Evolutionary conservation across 441 rosid genomes (phyloP).

Genomic region (Corymbia citriodora): DNA sequence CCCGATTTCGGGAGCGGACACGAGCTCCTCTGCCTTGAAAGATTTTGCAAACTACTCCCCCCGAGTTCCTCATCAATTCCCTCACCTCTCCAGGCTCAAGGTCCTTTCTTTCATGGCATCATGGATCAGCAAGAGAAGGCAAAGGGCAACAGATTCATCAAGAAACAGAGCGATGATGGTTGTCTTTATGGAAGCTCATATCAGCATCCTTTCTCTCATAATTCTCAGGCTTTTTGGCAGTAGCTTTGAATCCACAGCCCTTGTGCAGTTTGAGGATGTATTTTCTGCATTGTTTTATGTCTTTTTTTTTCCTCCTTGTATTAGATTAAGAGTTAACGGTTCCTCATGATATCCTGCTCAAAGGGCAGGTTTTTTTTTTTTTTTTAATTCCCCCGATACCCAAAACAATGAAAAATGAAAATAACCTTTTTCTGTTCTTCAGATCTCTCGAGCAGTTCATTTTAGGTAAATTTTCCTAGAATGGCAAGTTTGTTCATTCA

Average conservation of each 20-base stretch:
- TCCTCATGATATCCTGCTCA: background rate
- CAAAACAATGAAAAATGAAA: background rate
- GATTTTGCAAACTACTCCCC: constrained; percentile 18
- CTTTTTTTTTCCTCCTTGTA: background rate
- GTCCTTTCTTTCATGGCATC: background rate
- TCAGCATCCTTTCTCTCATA: background rate
- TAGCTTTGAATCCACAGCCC: background rate
- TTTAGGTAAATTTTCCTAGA: background rate
- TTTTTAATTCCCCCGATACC: background rate
- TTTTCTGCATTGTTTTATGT: background rate
- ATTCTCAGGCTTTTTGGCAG: background rate
- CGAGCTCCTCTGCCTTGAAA: constrained; percentile 6
- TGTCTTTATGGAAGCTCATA: background rate
- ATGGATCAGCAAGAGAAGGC: background rate
- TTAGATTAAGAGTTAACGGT: background rate
- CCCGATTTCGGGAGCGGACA: constrained; percentile 11
- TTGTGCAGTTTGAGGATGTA: background rate
- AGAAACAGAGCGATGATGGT: constrained; percentile 4
- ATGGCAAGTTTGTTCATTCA: background rate
- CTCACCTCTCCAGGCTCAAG: background rate
- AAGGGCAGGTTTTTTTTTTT: background rate
- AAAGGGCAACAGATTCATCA: background rate
- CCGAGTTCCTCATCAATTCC: constrained; percentile 1
- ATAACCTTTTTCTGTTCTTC: background rate
- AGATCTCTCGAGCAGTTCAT: background rate